Conservation (phyloP, 1,139 yeast species). For the Scheffersomyces titani region DNA sequence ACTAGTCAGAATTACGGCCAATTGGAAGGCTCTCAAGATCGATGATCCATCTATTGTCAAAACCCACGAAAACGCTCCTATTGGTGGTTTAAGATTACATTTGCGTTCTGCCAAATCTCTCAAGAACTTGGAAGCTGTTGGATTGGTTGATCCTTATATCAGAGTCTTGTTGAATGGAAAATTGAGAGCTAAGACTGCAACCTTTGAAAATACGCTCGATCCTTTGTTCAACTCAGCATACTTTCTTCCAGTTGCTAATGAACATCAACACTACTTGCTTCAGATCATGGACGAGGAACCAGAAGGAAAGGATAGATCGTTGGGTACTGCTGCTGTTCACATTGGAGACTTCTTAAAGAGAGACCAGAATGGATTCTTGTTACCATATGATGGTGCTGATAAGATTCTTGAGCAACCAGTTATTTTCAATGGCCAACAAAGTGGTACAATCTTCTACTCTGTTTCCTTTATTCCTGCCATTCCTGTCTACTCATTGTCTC, state of each 20-base stretch:
- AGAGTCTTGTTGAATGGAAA: slow-evolving; percentile 59
- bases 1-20: slow-evolving; percentile 52
- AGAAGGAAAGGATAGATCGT: slow-evolving; percentile 59
- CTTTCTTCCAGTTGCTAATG: slow-evolving; percentile 64
- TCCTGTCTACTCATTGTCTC: slow-evolving; percentile 61
- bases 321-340: slow-evolving; percentile 60
- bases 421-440: slow-evolving; percentile 40
- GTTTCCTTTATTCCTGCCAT: slow-evolving; percentile 64
- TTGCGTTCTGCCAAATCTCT: slow-evolving; percentile 56
- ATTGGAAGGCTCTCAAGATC: slow-evolving; percentile 73
- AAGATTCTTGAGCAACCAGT: slow-evolving; percentile 48
- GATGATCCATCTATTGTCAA: slow-evolving; percentile 51
- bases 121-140: slow-evolving; percentile 63
- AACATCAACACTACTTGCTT: slow-evolving; percentile 57
- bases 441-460: slow-evolving; percentile 57
- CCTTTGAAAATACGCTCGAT: slow-evolving; percentile 53
- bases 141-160: slow-evolving; percentile 74
- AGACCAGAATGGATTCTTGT: slow-evolving; percentile 41
- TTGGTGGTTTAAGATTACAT: slow-evolving; percentile 66
- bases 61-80: slow-evolving; percentile 52
- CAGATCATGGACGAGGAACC: slow-evolving; percentile 68
- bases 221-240: slow-evolving; percentile 62
- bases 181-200: slow-evolving; percentile 54
- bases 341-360: slow-evolving; percentile 52
- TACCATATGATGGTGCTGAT: slow-evolving; percentile 56